Evolutionary conservation across 2,329 filamentous ascomycete species (phyloP).

Genomic region (Colletotrichum salicis): DNA sequence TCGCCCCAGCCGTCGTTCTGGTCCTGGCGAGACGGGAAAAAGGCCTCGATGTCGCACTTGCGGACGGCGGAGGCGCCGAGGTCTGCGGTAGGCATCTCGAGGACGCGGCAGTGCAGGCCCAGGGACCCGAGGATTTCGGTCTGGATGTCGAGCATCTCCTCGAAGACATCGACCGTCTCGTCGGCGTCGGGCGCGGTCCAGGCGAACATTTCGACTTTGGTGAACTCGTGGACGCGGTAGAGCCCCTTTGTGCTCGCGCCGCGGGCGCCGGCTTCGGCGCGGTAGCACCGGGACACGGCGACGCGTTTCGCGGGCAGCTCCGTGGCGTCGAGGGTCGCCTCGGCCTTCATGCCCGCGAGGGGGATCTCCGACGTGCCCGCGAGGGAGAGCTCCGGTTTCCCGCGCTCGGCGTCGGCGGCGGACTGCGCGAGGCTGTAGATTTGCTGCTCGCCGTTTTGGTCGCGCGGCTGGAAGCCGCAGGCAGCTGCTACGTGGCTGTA

Average conservation of each 20-base stretch:
- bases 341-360: slow-evolving; percentile 88
- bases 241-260: slow-evolving; percentile 93
- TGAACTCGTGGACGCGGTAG: slow-evolving; percentile 98
- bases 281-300: slow-evolving; percentile 90
- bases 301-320: slow-evolving; percentile 82
- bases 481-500: slow-evolving; percentile 91
- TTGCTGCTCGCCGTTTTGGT: slow-evolving; percentile 90
- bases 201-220: slow-evolving; percentile 96
- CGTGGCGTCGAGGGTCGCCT: slow-evolving; percentile 70
- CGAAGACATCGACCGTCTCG: slow-evolving; percentile 70
- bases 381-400: slow-evolving; percentile 77
- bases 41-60: slow-evolving; percentile 94
- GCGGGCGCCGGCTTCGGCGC: slow-evolving; percentile 91
- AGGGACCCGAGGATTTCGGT: slow-evolving; percentile 82
- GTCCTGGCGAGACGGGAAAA: slow-evolving; percentile 82
- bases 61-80: slow-evolving; percentile 87
- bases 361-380: slow-evolving; percentile 95
- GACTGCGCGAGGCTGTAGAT: slow-evolving; percentile 82
- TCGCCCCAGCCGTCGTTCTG: slow-evolving; percentile 86
- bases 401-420: slow-evolving; percentile 67
- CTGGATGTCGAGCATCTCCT: slow-evolving; percentile 89
- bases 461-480: slow-evolving; percentile 94
- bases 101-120: slow-evolving; percentile 83
- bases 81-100: slow-evolving; percentile 92
- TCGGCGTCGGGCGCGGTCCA: slow-evolving; percentile 76